A percentile compares a stretch with the other conserved stretches of the same genome.
These are phyloP conservation scores for Backusella tarrabulga DNA, from an alignment of 192 early-diverging fungal genomes.

Conservation along the genomic window DNA sequence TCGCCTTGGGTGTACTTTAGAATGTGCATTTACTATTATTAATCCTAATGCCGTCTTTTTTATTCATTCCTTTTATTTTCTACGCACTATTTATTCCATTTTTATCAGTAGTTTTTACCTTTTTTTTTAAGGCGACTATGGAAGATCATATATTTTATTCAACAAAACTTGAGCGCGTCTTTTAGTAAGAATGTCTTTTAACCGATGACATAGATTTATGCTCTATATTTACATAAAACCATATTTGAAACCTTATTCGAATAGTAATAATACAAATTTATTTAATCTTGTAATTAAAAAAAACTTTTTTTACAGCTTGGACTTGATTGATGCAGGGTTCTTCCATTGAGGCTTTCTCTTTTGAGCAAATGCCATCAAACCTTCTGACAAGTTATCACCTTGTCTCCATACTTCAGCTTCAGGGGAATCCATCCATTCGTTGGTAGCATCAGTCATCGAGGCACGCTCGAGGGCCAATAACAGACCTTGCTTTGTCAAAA, in stretches of 20 bases:
- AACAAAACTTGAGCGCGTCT: too few species aligned
- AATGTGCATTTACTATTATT: neutral
- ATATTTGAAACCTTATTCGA: neutral
- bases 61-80: too few species aligned
- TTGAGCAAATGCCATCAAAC: slow-evolving; percentile 39
- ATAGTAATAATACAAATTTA: neutral
- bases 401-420: slow-evolving; percentile 19
- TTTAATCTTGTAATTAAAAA: neutral
- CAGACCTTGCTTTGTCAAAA: slow-evolving; percentile 35
- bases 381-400: slow-evolving; percentile 36
- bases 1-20: too few species aligned
- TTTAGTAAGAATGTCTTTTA: too few species aligned
- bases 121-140: too few species aligned
- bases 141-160: too few species aligned
- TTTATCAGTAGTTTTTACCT: too few species aligned
- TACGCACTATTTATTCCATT: too few species aligned
- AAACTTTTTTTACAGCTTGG: neutral
- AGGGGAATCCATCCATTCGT: slow-evolving; percentile 21
- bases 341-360: slow-evolving; percentile 40
- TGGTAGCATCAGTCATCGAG: slow-evolving; percentile 33
- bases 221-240: neutral
- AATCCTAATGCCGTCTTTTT: too few species aligned
- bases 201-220: neutral
- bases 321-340: slow-evolving; percentile 20
- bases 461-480: slow-evolving; percentile 33